phyloP scores from a whole-genome alignment of 805 yeast genomes.

The Wickerhamiella spandovensis region DNA sequence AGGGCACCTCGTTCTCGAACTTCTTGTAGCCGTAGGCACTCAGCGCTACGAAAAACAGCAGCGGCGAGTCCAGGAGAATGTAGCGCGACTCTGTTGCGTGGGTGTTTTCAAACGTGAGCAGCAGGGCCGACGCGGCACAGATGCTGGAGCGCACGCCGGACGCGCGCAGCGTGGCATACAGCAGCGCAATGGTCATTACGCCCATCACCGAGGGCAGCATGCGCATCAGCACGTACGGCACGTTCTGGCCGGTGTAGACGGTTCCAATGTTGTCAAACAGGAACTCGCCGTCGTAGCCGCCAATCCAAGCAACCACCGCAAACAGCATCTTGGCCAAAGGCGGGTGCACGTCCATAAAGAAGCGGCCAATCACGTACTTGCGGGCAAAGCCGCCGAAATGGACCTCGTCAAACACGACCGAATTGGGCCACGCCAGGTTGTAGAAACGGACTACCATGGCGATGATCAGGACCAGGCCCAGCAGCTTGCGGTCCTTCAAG shows the following conservation, averaged over 20 bases:
- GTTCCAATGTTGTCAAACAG: conserved; percentile 33
- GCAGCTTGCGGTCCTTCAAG: conserved; percentile 15
- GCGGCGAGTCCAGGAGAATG: conserved; percentile 34
- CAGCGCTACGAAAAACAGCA: conserved; percentile 31
- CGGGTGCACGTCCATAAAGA: conserved; percentile 61
- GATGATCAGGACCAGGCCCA: conserved; percentile 32
- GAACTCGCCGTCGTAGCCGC: conserved; percentile 39
- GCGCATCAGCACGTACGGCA: conserved; percentile 45
- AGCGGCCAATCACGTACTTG: conserved; percentile 52
- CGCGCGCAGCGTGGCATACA: conserved; percentile 42
- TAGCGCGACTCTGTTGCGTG: conserved; percentile 47
- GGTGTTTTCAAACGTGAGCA: conserved; percentile 53
- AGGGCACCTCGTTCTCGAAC: conserved; percentile 34
- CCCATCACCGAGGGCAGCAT: conserved; percentile 45
- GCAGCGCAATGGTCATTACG: conserved; percentile 36
- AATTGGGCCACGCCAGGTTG: conserved; percentile 51
- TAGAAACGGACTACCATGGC: conserved; percentile 49
- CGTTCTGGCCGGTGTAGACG: conserved; percentile 26
- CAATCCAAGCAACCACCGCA: conserved; percentile 38
- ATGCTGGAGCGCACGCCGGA: conserved; percentile 39
- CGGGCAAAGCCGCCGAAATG: conserved; percentile 95
- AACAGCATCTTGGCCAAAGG: conserved; percentile 52
- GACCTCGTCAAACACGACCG: conserved; percentile 86
- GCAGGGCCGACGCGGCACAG: conserved; percentile 37
- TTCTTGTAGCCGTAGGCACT: conserved; percentile 39